Conservation (phyloP, 2,329 filamentous ascomycete genomes). For the Venturia aucupariae region DNA sequence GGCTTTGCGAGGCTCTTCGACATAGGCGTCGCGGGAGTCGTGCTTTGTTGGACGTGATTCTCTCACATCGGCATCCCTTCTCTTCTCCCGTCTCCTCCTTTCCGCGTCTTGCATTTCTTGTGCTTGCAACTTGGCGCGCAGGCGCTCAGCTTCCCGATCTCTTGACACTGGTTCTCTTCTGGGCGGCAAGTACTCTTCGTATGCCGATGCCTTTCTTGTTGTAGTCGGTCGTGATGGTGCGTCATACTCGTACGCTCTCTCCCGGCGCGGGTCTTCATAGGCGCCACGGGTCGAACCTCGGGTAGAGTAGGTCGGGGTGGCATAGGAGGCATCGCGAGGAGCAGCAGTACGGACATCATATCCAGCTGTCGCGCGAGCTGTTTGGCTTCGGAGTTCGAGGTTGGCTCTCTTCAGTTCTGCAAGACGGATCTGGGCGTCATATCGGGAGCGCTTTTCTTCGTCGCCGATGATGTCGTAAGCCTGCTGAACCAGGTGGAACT, state of each 20-base stretch:
- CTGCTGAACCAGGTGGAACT: conserved; percentile 87
- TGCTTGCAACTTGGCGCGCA: background rate
- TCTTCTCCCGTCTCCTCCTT: background rate
- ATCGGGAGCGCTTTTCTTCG: conserved; percentile 59
- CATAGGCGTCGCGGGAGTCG: background rate
- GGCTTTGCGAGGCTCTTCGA: background rate
- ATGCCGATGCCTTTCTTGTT: conserved; percentile 2
- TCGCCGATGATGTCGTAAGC: conserved; percentile 87
- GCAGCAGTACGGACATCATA: conserved; percentile 12
- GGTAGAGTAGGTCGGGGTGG: background rate
- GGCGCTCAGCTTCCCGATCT: conserved; percentile 8
- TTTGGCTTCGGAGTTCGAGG: conserved; percentile 5
- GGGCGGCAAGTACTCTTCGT: conserved; percentile 4
- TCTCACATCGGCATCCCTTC: conserved; percentile 7
- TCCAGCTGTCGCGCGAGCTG: background rate
- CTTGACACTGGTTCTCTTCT: conserved; percentile 7
- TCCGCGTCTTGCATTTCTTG: conserved; percentile 6
- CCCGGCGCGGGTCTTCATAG: background rate
- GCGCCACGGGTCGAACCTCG: background rate
- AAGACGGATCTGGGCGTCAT: conserved; percentile 66
- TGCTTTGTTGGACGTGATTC: conserved; percentile 9
- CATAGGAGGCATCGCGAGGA: conserved; percentile 10
- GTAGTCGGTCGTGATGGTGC: background rate
- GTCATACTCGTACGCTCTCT: conserved; percentile 9
- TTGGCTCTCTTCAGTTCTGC: conserved; percentile 53